phyloP scores from a whole-genome alignment of 2,329 filamentous ascomycete genomes.

The Xylaria sp. region DNA sequence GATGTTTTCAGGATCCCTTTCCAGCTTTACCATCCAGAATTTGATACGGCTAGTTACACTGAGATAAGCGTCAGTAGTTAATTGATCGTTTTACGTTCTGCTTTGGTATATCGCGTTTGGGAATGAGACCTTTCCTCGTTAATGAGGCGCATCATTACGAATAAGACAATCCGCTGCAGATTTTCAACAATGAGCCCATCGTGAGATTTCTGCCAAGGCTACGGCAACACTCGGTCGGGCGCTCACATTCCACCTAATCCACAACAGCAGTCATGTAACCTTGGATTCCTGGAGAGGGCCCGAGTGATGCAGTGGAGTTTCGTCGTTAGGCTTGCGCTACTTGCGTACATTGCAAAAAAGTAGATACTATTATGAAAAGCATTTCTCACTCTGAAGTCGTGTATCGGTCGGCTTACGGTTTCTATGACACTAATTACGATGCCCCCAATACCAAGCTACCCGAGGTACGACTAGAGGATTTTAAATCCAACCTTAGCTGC shows the following conservation, averaged over 20 bases:
- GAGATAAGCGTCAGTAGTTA: background rate
- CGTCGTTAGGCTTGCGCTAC: background rate
- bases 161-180: background rate
- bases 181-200: background rate
- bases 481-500: slow-evolving; percentile 3
- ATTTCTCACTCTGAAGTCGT: background rate
- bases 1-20: background rate
- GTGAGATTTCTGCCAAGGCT: background rate
- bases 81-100: background rate
- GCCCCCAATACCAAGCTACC: background rate
- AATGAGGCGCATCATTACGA: background rate
- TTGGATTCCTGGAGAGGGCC: background rate
- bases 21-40: background rate
- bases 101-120: background rate
- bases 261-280: background rate
- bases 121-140: background rate
- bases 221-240: background rate
- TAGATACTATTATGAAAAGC: background rate
- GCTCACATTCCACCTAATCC: background rate
- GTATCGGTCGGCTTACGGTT: slow-evolving; percentile 7
- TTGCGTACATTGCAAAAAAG: background rate
- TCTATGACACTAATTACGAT: background rate
- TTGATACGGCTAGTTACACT: background rate
- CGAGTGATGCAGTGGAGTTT: background rate
- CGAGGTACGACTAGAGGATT: background rate